Base-by-base conservation (phyloP, 1,284 basidiomycete genomes). In the Cerrena zonata region DNA sequence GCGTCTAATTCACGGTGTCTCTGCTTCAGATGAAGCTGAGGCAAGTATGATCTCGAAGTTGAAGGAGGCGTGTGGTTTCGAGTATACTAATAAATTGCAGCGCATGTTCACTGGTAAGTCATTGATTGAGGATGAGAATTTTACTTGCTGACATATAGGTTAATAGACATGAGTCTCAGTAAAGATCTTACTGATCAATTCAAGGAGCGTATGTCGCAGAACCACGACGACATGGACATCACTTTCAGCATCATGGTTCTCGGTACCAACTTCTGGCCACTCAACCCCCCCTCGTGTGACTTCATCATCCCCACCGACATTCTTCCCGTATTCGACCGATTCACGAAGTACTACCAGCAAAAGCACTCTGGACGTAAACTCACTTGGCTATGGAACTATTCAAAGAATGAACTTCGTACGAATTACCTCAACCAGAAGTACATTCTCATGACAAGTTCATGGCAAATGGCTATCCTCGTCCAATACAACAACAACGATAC, bases 11-110 rank as follows among this genome's bases (percentile, higher is more conserved):
- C 88, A 93, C 61, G 86, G 85, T 30, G 83, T 90, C 19, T 97
- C 94, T 19, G 93, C 94, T 4, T 98, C 94, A 2, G 95, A 98
- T 62, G 96, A 99, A 72, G 89, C 87, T 22, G 96, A 99, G 67
- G 89, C 91, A 24, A 94, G 89, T 69, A 99, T 99, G 96, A 99
- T 99, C 60, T 90, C 94, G 49, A 96, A 97, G 72, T 73, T 99
- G 60, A 99, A 99, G 78, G 96, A 98, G 67, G 89, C 91, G 10
- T 98, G 92, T 60, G 96, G 96, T 56, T 97, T 95, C 77, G 96
- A 99, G 65, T 99, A 98, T 71, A 98, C 96, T 45, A 92, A 89
- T 77, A 98, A 98, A 71, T 80, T 99, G 43, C 91, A 94, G 65
- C 85, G 93, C 64, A 99, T 99, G 96, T 98, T 99, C 74, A 94